Evolutionary conservation across 2,329 filamentous ascomycete genomes (phyloP), one percentile per base, ranked within the genome.

Genomic region (Neofusicoccum sp.): DNA sequence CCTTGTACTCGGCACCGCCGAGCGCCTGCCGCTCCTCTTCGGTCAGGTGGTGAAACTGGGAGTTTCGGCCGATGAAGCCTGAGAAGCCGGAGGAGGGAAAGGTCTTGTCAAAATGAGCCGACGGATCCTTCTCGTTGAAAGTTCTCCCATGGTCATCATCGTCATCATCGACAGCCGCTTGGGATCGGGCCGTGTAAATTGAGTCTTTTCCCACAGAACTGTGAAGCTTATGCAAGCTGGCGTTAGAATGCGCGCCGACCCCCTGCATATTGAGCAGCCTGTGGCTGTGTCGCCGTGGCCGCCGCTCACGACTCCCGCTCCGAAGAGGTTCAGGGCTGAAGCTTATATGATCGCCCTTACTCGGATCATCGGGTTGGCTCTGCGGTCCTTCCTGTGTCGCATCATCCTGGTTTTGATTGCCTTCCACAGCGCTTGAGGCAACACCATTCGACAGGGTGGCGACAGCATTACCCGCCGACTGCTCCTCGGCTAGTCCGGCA

Each of bases 1-100:
- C 87, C 45, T 85, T 81, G 69, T 89, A 89, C 71, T 90, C 87
- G 62, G 82, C 84, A 0, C 87, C 86, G 31, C 87, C 87, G 0
- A 89, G 77, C 33, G 81, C 77, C 59, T 86, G 83, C 39, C 85
- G 80, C 67, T 88, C 84, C 12, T 81, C 79, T 22, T 78, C 77
- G 0, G 78, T 79, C 41, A 88, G 73, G 48, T 82, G 80, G 67
- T 83, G 80, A 64, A 87, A 86, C 64, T 84, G 81, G 1, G 81
- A 81, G 70, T 86, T 86, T 54, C 82, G 79, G 50, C 61, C 61
- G 14, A 63, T 31, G 36, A 50, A 52, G 3, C 49, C 61, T 2
- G 81, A 80, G 1, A 81, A 76, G 5, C 61, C 65, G 50, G 60
- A 62, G 22, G 59, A 71, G 43, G 68, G 65, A 54, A 61, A 70